Conservation (phyloP, 805 yeast genomes). For the Zygoascus biomembranicola region DNA sequence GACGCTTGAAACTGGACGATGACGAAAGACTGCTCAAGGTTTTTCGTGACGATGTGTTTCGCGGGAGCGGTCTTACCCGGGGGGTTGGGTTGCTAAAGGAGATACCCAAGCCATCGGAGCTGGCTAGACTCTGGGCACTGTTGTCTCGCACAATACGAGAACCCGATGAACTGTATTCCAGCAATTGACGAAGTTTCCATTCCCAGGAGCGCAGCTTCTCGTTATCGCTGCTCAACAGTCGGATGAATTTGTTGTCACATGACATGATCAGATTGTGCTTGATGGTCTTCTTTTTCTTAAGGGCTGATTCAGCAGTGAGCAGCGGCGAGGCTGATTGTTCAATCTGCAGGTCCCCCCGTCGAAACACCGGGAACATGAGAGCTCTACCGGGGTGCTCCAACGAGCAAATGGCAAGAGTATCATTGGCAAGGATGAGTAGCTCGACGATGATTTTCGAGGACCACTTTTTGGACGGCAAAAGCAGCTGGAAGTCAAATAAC, state of each 20-base stretch:
- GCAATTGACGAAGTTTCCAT: not conserved
- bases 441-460: conserved; percentile 9
- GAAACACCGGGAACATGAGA: conserved; percentile 17
- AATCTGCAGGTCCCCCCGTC: conserved; percentile 7
- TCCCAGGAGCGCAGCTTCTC: not conserved
- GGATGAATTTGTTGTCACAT: not conserved
- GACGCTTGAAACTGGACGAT: not conserved
- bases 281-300: not conserved
- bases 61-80: not conserved
- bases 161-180: not conserved
- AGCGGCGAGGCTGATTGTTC: not conserved
- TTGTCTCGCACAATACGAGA: not conserved
- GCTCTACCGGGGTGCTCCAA: conserved; percentile 18
- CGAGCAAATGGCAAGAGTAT: conserved; percentile 14
- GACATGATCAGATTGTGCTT: not conserved
- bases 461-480: conserved; percentile 8
- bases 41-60: not conserved
- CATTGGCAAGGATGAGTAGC: conserved; percentile 8
- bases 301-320: not conserved
- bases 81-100: not conserved
- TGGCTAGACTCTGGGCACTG: not conserved
- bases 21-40: not conserved
- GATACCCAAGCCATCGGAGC: not conserved
- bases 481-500: conserved; percentile 11
- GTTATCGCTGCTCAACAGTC: not conserved